Conservation (phyloP, 2,329 filamentous ascomycete species). For the Trichothecium roseum region DNA sequence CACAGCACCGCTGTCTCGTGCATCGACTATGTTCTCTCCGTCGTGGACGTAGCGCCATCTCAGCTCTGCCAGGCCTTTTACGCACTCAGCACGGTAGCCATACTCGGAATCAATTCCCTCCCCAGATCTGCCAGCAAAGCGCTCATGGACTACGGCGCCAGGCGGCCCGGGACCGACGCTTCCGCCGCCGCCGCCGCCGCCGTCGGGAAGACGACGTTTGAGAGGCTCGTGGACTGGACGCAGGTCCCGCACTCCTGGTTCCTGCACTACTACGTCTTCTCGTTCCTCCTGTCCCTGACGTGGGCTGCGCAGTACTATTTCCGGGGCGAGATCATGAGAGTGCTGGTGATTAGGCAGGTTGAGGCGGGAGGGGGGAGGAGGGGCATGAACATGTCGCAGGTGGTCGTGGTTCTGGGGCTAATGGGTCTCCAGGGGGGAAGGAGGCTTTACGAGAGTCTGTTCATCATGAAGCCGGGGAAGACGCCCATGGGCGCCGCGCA, state of each 20-base stretch:
- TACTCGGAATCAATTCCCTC: slow-evolving; percentile 31
- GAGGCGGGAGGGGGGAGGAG: slow-evolving; percentile 5
- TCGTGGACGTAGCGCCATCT: slow-evolving; percentile 12
- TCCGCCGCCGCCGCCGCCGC: slow-evolving; percentile 10
- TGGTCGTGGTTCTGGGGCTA: slow-evolving; percentile 57
- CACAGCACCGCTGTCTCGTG: no score
- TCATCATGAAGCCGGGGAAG: slow-evolving; percentile 47
- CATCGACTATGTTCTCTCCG: no score
- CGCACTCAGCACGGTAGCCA: slow-evolving; percentile 25
- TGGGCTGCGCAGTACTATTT: slow-evolving; percentile 59
- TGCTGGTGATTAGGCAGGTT: slow-evolving; percentile 29
- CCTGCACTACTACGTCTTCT: slow-evolving; percentile 72
- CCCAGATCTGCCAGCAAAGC: slow-evolving; percentile 32
- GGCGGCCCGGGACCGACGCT: no score
- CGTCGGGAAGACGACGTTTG: slow-evolving; percentile 12
- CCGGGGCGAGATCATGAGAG: slow-evolving; percentile 41
- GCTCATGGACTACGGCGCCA: slow-evolving; percentile 41
- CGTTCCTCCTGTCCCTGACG: slow-evolving; percentile 57
- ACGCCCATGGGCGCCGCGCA: slow-evolving; percentile 80
- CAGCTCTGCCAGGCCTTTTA: slow-evolving; percentile 37
- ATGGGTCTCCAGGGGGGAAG: slow-evolving; percentile 67
- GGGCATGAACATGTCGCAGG: slow-evolving; percentile 48
- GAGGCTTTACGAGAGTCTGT: slow-evolving; percentile 65
- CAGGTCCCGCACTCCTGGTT: slow-evolving; percentile 86
- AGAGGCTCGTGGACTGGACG: slow-evolving; percentile 19